phyloP scores from a whole-genome alignment of 305 asterid genomes.

The Rubia peregrina region DNA sequence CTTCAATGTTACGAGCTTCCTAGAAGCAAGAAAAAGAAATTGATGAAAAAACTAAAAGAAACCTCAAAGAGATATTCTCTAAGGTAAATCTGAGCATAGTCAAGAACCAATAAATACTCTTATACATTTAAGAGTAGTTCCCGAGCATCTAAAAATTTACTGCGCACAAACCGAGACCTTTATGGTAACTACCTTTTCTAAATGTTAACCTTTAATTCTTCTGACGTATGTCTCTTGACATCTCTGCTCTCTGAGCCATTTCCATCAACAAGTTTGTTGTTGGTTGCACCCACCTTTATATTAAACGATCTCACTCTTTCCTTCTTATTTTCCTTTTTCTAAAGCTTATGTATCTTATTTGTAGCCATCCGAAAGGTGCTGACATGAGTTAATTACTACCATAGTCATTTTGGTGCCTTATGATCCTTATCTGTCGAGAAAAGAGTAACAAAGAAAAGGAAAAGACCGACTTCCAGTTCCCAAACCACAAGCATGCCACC shows the following conservation, averaged over 20 bases:
- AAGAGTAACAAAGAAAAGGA: neutral
- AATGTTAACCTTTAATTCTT: neutral
- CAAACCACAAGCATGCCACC: neutral
- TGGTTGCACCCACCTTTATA: neutral
- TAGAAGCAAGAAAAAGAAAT: constrained; percentile 22
- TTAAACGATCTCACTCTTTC: neutral
- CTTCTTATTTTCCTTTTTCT: neutral
- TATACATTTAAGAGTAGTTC: neutral
- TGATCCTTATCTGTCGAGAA: neutral
- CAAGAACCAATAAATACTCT: neutral
- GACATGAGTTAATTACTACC: neutral
- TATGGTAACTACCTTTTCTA: neutral
- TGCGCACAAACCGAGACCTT: neutral
- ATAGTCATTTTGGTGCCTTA: neutral
- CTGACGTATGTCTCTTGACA: neutral
- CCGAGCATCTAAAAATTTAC: neutral
- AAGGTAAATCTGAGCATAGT: neutral
- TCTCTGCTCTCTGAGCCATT: neutral
- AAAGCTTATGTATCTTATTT: neutral
- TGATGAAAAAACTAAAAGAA: neutral
- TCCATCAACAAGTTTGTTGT: neutral
- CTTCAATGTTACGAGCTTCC: constrained; percentile 98
- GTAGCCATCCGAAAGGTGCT: neutral
- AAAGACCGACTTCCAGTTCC: neutral
- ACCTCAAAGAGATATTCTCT: neutral